These are phyloP conservation scores for Saksenaea vasiformis DNA, from an alignment of 371 early-diverging fungal species.

Conservation along the genomic window DNA sequence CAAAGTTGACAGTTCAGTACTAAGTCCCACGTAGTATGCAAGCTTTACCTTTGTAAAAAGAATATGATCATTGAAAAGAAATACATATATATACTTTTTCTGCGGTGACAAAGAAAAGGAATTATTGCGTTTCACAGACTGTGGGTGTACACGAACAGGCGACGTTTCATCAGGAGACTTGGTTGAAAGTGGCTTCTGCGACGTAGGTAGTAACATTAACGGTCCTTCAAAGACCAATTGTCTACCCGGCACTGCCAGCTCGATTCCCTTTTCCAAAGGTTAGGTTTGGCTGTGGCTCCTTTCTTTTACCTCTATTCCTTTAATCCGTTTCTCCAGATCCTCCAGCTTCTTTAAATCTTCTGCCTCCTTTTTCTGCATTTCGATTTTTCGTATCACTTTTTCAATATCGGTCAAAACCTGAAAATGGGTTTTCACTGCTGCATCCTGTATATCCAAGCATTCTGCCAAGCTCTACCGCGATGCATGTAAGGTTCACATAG, in stretches of 20 bases:
- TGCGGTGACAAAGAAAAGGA: conserved; percentile 20
- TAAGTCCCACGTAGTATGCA: background rate
- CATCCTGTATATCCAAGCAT: conserved; percentile 4
- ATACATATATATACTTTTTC: conserved; percentile 32
- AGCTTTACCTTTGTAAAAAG: conserved; percentile 37
- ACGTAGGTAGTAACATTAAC: conserved; percentile 23
- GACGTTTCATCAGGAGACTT: background rate
- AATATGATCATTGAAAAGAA: conserved; percentile 44
- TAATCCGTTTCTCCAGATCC: conserved; percentile 31
- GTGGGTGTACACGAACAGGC: background rate
- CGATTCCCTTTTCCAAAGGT: conserved; percentile 3
- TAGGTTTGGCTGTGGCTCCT: background rate
- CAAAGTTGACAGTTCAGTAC: background rate
- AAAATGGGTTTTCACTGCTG: conserved; percentile 13
- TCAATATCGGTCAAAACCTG: conserved; percentile 30
- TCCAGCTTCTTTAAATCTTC: conserved; percentile 35
- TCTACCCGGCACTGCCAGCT: conserved; percentile 27
- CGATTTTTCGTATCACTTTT: conserved; percentile 23
- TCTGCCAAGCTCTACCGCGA: conserved; percentile 8
- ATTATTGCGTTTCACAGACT: conserved; percentile 23
- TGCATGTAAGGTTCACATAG: too few species aligned
- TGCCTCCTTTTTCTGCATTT: conserved; percentile 30
- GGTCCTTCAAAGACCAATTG: conserved; percentile 38
- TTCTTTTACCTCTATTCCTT: conserved; percentile 28
- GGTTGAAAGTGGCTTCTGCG: conserved; percentile 3